Evolutionary conservation across 106 monocot species (phyloP).

Genomic region (Dendrobium nobile): DNA sequence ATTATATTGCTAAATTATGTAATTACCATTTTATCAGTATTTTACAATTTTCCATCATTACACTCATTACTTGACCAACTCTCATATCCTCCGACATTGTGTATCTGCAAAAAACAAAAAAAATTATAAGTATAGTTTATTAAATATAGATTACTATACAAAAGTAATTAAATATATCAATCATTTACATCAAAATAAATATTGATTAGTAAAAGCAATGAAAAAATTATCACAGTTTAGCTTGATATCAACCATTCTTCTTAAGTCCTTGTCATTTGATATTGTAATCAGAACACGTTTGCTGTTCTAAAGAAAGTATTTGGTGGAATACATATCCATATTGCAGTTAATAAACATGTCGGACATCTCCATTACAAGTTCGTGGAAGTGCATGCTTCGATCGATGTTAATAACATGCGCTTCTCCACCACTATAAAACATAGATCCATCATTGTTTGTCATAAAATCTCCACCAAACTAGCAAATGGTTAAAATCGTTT

Average conservation of each 20-base stretch:
- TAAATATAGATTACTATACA: too few species aligned
- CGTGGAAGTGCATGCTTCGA: slow-evolving; percentile 44
- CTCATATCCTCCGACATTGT: too few species aligned
- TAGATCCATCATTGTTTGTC: slow-evolving; percentile 57
- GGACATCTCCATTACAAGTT: slow-evolving; percentile 68
- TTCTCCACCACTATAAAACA: slow-evolving; percentile 78
- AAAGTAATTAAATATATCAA: too few species aligned
- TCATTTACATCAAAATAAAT: too few species aligned
- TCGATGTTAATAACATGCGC: slow-evolving; percentile 87
- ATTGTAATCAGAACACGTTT: slow-evolving; percentile 68
- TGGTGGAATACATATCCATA: slow-evolving; percentile 40
- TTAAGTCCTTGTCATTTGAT: slow-evolving; percentile 87
- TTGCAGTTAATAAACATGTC: slow-evolving; percentile 56
- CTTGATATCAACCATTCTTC: slow-evolving; percentile 63
- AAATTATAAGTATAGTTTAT: too few species aligned
- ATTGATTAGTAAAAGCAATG: too few species aligned
- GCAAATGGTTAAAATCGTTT: slow-evolving; percentile 75
- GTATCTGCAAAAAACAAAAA: too few species aligned
- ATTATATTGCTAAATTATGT: too few species aligned
- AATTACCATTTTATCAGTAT: too few species aligned
- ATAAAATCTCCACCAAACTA: slow-evolving; percentile 84
- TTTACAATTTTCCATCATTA: too few species aligned
- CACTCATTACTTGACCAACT: too few species aligned
- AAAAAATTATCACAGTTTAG: too few species aligned
- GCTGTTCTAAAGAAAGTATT: slow-evolving; percentile 93